Percentiles rank a stretch among this genome's conserved stretches.
phyloP scores from a whole-genome alignment of 1,284 basidiomycete genomes.

The Serendipita sp. region DNA sequence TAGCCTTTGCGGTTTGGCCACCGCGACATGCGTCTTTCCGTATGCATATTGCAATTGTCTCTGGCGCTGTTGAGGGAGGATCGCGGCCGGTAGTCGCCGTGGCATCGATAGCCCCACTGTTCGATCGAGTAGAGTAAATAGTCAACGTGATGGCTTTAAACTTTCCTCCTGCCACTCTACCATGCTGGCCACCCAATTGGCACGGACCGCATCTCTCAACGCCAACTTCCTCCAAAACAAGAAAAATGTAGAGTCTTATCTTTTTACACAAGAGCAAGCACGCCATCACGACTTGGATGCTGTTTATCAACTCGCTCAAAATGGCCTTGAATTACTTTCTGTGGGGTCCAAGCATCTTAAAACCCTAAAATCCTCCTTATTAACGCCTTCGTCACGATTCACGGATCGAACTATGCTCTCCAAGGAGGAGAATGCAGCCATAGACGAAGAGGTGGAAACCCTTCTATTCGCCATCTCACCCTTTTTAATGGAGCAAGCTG shows the following conservation, averaged over 20 bases:
- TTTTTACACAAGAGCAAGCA: slow-evolving; percentile 74
- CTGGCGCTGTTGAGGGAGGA: background rate
- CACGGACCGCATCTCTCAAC: slow-evolving; percentile 70
- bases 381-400: slow-evolving; percentile 65
- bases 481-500: slow-evolving; percentile 68
- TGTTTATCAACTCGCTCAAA: slow-evolving; percentile 69
- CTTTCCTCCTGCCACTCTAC: slow-evolving; percentile 14
- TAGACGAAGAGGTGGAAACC: slow-evolving; percentile 46
- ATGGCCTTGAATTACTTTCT: slow-evolving; percentile 39
- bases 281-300: slow-evolving; percentile 76
- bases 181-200: slow-evolving; percentile 74
- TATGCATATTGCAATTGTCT: slow-evolving; percentile 27
- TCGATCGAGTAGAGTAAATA: too few relatives aligned
- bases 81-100: background rate
- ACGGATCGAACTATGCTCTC: slow-evolving; percentile 75
- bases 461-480: slow-evolving; percentile 66
- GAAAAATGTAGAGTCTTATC: slow-evolving; percentile 52
- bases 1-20: slow-evolving; percentile 44
- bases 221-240: slow-evolving; percentile 48
- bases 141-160: too few relatives aligned
- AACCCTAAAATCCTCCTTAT: slow-evolving; percentile 52
- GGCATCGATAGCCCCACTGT: background rate
- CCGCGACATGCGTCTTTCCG: slow-evolving; percentile 63
- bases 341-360: slow-evolving; percentile 45
- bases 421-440: slow-evolving; percentile 43